Conservation (phyloP, 177 flowering plant genomes). For the Vitis hybrid region DNA sequence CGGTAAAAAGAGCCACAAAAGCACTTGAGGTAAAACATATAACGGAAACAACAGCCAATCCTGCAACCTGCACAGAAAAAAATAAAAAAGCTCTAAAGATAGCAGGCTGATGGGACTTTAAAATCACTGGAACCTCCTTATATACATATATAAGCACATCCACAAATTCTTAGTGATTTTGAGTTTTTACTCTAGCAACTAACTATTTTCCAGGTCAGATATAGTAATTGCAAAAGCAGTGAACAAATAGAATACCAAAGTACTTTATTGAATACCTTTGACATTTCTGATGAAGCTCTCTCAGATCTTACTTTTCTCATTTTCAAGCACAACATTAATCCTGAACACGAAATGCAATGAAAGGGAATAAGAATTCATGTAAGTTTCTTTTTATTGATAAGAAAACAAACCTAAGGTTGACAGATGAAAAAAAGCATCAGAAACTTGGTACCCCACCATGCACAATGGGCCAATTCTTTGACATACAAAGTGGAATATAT, state of each 20-base stretch:
- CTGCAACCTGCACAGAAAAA: slow-evolving; percentile 65
- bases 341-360: slow-evolving; percentile 32
- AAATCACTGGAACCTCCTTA: neutral
- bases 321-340: slow-evolving; percentile 57
- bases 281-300: slow-evolving; percentile 69
- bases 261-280: slow-evolving; percentile 55
- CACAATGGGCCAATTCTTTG: neutral
- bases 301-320: slow-evolving; percentile 86
- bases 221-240: too few relatives aligned
- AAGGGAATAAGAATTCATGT: neutral
- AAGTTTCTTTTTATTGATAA: too few relatives aligned
- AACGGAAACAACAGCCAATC: slow-evolving; percentile 73
- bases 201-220: too few relatives aligned
- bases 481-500: neutral
- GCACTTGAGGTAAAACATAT: slow-evolving; percentile 79
- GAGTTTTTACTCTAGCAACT: too few relatives aligned
- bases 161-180: too few relatives aligned
- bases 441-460: neutral
- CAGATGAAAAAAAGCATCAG: neutral
- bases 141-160: too few relatives aligned
- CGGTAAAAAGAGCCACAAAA: slow-evolving; percentile 62
- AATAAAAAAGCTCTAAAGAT: neutral
- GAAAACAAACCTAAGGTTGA: too few relatives aligned
- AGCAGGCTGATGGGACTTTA: neutral
- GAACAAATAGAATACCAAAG: too few relatives aligned